Conservation (phyloP, 495 filamentous ascomycete genomes). For the Aspergillus panamensis region DNA sequence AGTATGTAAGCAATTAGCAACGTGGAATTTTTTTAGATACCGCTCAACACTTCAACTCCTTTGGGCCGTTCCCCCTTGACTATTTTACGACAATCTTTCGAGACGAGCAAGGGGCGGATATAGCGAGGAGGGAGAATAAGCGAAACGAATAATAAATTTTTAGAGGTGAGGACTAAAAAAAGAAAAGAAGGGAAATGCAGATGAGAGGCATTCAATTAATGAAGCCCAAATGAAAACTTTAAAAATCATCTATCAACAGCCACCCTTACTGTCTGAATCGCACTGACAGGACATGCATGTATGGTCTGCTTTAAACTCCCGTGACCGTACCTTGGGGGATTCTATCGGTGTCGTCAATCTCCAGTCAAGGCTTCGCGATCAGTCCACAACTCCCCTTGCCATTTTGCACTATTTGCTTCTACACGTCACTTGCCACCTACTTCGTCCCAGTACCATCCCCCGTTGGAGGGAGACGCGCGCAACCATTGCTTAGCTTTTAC, state of each 20-base stretch:
- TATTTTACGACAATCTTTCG: too few species aligned
- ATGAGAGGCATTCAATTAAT: background rate
- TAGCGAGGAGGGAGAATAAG: background rate
- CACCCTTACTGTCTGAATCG: background rate
- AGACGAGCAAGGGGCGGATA: background rate
- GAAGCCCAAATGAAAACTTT: background rate
- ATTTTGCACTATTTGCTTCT: conserved; percentile 1
- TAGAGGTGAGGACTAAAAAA: background rate
- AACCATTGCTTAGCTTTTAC: background rate
- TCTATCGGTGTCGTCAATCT: conserved; percentile 11
- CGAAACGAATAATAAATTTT: background rate
- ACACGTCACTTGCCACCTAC: conserved; percentile 1
- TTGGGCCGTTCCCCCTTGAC: too few species aligned
- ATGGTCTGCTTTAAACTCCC: background rate
- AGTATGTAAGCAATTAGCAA: background rate
- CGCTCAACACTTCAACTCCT: background rate
- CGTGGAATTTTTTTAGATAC: background rate
- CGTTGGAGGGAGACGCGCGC: background rate
- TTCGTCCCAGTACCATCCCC: background rate
- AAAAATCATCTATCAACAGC: background rate
- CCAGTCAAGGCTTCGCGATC: background rate
- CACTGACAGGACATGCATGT: background rate
- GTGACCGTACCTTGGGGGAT: conserved; percentile 17
- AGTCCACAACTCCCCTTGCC: background rate
- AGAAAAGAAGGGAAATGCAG: background rate